Evolutionary conservation across 495 filamentous ascomycete genomes (phyloP).

Genomic region (Aspergillus heteromorphus): DNA sequence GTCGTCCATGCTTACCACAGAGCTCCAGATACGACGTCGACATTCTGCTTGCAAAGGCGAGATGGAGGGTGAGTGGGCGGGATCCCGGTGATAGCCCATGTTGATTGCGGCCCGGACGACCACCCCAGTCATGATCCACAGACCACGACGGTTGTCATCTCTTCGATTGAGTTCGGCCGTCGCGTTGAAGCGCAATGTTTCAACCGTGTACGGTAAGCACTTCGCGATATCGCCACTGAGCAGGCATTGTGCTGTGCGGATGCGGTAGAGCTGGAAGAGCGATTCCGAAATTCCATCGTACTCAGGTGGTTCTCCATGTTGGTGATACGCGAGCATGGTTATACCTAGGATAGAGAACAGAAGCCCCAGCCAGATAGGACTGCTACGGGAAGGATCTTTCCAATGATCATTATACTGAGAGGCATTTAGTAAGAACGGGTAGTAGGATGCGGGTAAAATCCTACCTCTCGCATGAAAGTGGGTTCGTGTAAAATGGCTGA

Average conservation of each 20-base stretch:
- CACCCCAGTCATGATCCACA: slow-evolving; percentile 37
- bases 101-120: slow-evolving; percentile 34
- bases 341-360: slow-evolving; percentile 23
- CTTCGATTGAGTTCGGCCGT: slow-evolving; percentile 31
- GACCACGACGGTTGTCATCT: slow-evolving; percentile 31
- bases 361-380: slow-evolving; percentile 20
- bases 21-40: slow-evolving; percentile 49
- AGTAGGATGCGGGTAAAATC: neutral
- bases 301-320: slow-evolving; percentile 2
- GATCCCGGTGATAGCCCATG: slow-evolving; percentile 47
- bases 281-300: slow-evolving; percentile 6
- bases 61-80: slow-evolving; percentile 41
- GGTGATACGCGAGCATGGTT: slow-evolving; percentile 8
- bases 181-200: slow-evolving; percentile 37
- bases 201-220: slow-evolving; percentile 33
- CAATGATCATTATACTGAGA: slow-evolving; percentile 19
- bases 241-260: slow-evolving; percentile 36
- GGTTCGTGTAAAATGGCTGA: slow-evolving; percentile 12
- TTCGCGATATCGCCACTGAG: slow-evolving; percentile 38
- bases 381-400: slow-evolving; percentile 13
- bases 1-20: slow-evolving; percentile 46
- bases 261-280: slow-evolving; percentile 17
- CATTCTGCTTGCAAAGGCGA: slow-evolving; percentile 51
- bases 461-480: slow-evolving; percentile 13
- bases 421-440: neutral